Base-by-base conservation (phyloP, 352 stramenopile genomes). In the Pythium apleroticum region DNA sequence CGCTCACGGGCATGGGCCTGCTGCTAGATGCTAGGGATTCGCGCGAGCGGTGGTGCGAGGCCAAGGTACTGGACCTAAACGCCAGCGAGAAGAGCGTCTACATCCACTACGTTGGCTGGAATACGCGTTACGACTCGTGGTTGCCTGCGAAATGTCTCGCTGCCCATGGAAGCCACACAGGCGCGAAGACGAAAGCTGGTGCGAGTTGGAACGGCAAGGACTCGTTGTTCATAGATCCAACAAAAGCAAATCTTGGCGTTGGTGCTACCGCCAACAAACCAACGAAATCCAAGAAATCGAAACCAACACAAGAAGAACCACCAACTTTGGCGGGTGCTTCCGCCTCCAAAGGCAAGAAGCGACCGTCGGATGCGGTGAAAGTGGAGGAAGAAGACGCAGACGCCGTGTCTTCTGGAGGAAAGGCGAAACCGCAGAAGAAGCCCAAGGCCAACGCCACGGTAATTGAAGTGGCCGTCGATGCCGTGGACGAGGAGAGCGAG, bases 61-160 rank as follows among this genome's bases (percentile, higher is more conserved):
- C 80, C 37, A 82, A 82, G 39, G 73, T 93, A 28, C 27, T 90
- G 39, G 65, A 81, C 15, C 45, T 90, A 28, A 66, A 90, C 54
- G 52, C 58, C 11, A 41, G 61, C 0, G 68, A 75, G 27, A 53
- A 75, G 24, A 52, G 71, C 14, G 58, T 86, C 22, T 89, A 79
- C 27, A 75, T 91, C 46, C 84, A 93, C 54, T 91, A 89, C 64
- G 84, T 93, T 56, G 81, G 84, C 45, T 93, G 81, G 81, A 93
- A 93, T 65, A 55, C 81, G 3, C 76, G 84, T 10, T 88, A 88
- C 57, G 84, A 93, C 53, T 74, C 72, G 50, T 93, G 84, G 84
- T 63, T 90, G 11, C 22, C 64, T 12, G 55, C 70, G 8, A 65
- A 81, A n/a, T 73, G 72, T 4, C 61, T 89, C 35, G 72, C 72